These are phyloP conservation scores for Lactarius sanguifluus DNA, from an alignment of 768 basidiomycete species.

Conservation along the genomic window DNA sequence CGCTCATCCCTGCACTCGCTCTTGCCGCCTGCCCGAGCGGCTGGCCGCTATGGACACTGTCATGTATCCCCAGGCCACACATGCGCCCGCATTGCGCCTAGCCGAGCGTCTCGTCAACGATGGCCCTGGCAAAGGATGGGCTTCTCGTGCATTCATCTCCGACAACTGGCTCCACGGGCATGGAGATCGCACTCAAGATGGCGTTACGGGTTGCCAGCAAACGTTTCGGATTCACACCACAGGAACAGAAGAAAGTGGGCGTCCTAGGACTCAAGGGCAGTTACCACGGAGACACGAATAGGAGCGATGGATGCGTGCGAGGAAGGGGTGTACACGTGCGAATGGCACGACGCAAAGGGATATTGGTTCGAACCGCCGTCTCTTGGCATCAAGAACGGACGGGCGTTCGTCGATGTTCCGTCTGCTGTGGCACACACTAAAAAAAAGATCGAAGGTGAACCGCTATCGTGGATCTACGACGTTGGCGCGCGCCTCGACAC, in stretches of 20 bases:
- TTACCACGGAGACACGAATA: conserved; percentile 98
- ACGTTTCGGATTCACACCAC: conserved; percentile 40
- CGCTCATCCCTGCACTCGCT: conserved; percentile 66
- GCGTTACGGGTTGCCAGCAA: conserved; percentile 69
- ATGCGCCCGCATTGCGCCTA: conserved; percentile 80
- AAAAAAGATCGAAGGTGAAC: conserved; percentile 39
- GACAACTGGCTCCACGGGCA: conserved; percentile 95
- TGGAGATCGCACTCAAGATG: conserved; percentile 99
- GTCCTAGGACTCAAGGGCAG: conserved; percentile 87
- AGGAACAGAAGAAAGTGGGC: conserved; percentile 55
- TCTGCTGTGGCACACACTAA: conserved; percentile 37
- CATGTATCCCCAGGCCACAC: conserved; percentile 88
- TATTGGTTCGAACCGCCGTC: conserved; percentile 92
- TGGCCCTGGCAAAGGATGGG: conserved; percentile 90
- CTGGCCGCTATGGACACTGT: conserved; percentile 96
- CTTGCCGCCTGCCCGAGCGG: conserved; percentile 87
- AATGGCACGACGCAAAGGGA: conserved; percentile 93
- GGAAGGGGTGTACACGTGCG: conserved; percentile 90
- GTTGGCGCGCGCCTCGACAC: conserved; percentile 59
- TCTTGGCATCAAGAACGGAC: conserved; percentile 64
- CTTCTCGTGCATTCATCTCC: conserved; percentile 85
- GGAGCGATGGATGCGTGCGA: conserved; percentile 95
- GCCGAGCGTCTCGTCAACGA: conserved; percentile 72
- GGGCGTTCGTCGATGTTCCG: conserved; percentile 54
- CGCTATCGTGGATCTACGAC: conserved; percentile 67